Conservation (phyloP, 1,139 yeast genomes). For the Sugiyamaella xylanicola region DNA sequence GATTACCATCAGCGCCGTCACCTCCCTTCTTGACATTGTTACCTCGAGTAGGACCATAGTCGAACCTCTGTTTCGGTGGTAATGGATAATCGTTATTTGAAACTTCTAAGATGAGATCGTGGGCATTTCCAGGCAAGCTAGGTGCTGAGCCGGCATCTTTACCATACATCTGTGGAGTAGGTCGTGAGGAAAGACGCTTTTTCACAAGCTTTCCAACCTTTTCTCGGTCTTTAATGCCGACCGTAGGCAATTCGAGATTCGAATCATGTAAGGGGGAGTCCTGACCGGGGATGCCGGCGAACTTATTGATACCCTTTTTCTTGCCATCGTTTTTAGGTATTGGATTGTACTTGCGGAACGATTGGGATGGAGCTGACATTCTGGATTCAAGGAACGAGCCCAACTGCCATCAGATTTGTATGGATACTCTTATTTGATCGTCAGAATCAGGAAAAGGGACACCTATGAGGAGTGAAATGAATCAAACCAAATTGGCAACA, state of each 20-base stretch:
- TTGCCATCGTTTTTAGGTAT: conserved; percentile 31
- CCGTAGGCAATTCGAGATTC: conserved; percentile 31
- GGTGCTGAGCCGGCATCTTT: conserved; percentile 29
- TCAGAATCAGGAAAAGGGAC: too few relatives aligned
- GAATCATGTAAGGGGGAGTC: conserved; percentile 25
- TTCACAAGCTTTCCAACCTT: conserved; percentile 37
- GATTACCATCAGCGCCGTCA: conserved; percentile 2
- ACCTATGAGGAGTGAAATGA: too few relatives aligned
- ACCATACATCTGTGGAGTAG: conserved; percentile 23
- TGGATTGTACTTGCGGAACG: conserved; percentile 40
- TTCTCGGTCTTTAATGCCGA: conserved; percentile 31
- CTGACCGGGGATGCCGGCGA: conserved; percentile 16
- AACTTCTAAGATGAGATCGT: conserved; percentile 34
- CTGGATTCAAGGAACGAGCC: too few relatives aligned
- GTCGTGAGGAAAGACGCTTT: conserved; percentile 34
- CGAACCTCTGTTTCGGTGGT: conserved; percentile 14
- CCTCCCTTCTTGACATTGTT: too few relatives aligned
- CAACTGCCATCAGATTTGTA: too few relatives aligned
- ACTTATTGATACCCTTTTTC: conserved; percentile 16
- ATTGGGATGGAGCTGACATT: conserved; percentile 27
- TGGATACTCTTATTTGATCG: too few relatives aligned
- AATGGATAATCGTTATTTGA: conserved; percentile 18
- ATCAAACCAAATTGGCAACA: too few relatives aligned
- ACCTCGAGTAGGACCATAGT: neutral
- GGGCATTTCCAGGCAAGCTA: conserved; percentile 35